Percentiles rank a stretch among this genome's conserved stretches.
phyloP scores from a whole-genome alignment of 2,329 filamentous ascomycete genomes.

The Lasiodiplodia theobromae region DNA sequence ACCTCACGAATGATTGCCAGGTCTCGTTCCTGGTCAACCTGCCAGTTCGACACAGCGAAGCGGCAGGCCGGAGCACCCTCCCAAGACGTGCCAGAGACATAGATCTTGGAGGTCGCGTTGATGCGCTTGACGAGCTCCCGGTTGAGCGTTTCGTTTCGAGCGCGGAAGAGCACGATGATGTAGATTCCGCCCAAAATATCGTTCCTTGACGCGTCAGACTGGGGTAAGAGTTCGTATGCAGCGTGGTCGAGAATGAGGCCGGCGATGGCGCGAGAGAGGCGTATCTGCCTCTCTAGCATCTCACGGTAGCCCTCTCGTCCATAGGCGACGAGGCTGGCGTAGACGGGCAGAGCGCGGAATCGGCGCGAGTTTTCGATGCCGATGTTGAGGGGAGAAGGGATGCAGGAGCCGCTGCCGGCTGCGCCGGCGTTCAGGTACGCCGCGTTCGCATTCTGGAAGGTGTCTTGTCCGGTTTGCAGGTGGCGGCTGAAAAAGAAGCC shows the following conservation, averaged over 20 bases:
- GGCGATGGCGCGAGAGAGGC: conserved; percentile 72
- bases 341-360: conserved; percentile 89
- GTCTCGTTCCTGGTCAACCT: conserved; percentile 73
- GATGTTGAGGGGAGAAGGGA: conserved; percentile 84
- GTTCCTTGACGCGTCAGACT: conserved; percentile 43
- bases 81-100: conserved; percentile 85
- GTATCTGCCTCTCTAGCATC: conserved; percentile 76
- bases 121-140: conserved; percentile 71
- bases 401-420: conserved; percentile 48
- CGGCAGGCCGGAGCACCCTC: conserved; percentile 74
- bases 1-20: conserved; percentile 69
- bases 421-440: conserved; percentile 69
- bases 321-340: conserved; percentile 78
- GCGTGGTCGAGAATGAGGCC: conserved; percentile 66
- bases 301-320: conserved; percentile 72
- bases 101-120: conserved; percentile 76
- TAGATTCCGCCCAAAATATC: conserved; percentile 62
- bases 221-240: conserved; percentile 72
- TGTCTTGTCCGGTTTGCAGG: conserved; percentile 62
- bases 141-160: conserved; percentile 71
- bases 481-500: conserved; percentile 85
- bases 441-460: conserved; percentile 86
- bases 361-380: conserved; percentile 91
- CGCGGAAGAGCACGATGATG: conserved; percentile 80
- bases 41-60: conserved; percentile 89